These are phyloP conservation scores for Saccharomycopsis amapae DNA, from an alignment of 805 yeast species.

Conservation along the genomic window DNA sequence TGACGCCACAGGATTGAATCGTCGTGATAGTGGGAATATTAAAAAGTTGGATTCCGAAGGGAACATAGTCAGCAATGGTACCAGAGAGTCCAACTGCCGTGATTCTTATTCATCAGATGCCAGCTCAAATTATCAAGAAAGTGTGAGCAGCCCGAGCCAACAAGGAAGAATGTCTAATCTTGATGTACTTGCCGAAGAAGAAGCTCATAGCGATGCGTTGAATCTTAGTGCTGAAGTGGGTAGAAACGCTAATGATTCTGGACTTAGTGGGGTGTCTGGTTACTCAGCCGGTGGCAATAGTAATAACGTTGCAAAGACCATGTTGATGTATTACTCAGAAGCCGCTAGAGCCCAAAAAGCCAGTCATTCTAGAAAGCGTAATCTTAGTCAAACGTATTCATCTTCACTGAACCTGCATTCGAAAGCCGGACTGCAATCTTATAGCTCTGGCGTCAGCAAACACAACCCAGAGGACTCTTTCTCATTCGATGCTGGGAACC, in stretches of 20 bases:
- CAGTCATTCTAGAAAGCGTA: slow-evolving; percentile 18
- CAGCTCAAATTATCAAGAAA: neutral
- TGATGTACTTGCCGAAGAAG: slow-evolving; percentile 15
- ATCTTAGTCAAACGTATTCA: slow-evolving; percentile 15
- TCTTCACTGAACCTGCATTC: slow-evolving; percentile 7
- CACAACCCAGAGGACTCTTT: slow-evolving; percentile 15
- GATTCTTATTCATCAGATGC: neutral
- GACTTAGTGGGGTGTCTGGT: neutral
- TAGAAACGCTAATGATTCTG: slow-evolving; percentile 1
- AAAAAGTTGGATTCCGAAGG: slow-evolving; percentile 19
- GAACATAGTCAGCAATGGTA: slow-evolving; percentile 8
- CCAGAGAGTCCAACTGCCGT: neutral
- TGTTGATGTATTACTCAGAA: slow-evolving; percentile 4
- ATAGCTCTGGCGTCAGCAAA: neutral
- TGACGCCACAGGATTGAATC: neutral
- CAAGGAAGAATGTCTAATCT: neutral
- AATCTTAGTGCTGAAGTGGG: slow-evolving; percentile 15
- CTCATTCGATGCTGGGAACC: slow-evolving; percentile 5
- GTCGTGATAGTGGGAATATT: slow-evolving; percentile 21
- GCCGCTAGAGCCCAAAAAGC: slow-evolving; percentile 18
- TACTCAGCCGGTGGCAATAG: neutral
- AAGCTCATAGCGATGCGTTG: neutral
- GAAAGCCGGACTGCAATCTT: neutral
- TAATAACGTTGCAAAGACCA: neutral
- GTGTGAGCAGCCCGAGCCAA: neutral